Evolutionary conservation across 768 basidiomycete genomes (phyloP).

Genomic region (Wakefieldia striispora): DNA sequence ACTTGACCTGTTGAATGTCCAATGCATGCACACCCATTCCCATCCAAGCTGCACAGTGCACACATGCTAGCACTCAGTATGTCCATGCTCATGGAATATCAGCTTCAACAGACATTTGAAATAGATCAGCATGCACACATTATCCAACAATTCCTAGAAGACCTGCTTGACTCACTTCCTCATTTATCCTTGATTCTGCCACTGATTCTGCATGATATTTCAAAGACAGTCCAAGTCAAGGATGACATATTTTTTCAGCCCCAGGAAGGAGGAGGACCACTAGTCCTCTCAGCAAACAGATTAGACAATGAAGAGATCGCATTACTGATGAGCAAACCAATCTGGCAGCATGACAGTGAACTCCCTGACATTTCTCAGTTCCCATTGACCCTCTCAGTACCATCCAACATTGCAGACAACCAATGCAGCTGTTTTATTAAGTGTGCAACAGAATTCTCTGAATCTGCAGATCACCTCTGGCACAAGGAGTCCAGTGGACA

Average conservation of each 20-base stretch:
- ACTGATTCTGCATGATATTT: no score
- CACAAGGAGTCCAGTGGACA: constrained; percentile 13
- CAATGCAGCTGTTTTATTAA: background rate
- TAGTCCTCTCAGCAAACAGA: background rate
- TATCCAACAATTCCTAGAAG: no score
- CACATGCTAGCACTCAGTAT: background rate
- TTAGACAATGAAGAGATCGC: background rate
- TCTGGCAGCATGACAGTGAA: background rate
- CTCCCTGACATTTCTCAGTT: background rate
- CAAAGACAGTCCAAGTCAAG: constrained; percentile 7
- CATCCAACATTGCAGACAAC: no score
- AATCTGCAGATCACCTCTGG: constrained; percentile 14
- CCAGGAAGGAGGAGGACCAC: background rate
- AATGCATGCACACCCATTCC: background rate
- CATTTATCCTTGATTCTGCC: constrained; percentile 29
- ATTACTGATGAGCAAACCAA: background rate
- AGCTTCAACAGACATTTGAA: background rate
- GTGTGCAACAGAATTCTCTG: constrained; percentile 12
- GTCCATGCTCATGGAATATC: background rate
- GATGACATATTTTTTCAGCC: background rate
- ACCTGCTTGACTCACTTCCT: no score
- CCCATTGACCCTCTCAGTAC: background rate
- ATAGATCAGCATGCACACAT: constrained; percentile 30
- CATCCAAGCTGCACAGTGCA: background rate
- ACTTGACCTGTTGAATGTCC: background rate